phyloP scores from a whole-genome alignment of 106 monocot species.

The Dactylorhiza incarnata region DNA sequence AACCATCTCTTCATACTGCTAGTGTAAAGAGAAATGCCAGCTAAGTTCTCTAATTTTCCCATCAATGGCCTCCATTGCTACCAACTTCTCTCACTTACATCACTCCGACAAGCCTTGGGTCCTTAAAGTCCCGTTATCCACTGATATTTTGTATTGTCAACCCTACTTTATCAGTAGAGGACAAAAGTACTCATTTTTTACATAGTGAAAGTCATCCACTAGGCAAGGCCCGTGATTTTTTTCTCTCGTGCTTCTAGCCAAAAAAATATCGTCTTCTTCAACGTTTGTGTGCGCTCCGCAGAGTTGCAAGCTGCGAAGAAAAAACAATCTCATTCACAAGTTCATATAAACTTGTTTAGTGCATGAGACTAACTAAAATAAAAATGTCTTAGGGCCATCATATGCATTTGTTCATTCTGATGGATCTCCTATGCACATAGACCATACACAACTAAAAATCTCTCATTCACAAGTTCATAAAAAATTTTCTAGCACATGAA shows the following conservation, averaged over 20 bases:
- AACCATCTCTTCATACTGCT: not conserved
- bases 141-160: not conserved
- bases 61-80: not conserved
- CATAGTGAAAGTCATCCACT: not conserved
- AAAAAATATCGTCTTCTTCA: not conserved
- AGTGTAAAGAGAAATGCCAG: not conserved
- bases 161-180: not conserved
- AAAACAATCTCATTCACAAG: not conserved
- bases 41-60: not conserved
- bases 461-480: too few relatives aligned
- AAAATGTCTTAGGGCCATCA: not conserved
- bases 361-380: not conserved
- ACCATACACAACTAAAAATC: not conserved
- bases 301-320: not conserved
- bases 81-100: not conserved
- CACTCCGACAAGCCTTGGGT: not conserved
- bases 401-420: not conserved
- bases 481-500: too few relatives aligned
- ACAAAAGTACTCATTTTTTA: not conserved
- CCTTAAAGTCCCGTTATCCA: not conserved
- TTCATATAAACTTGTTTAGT: not conserved
- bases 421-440: not conserved
- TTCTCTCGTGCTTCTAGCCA: not conserved
- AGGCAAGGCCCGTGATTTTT: not conserved
- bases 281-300: not conserved